A percentile compares a stretch with the other conserved stretches of the same genome.
Conservation (phyloP, 305 asterid species). For the Coffea humblotiana region DNA sequence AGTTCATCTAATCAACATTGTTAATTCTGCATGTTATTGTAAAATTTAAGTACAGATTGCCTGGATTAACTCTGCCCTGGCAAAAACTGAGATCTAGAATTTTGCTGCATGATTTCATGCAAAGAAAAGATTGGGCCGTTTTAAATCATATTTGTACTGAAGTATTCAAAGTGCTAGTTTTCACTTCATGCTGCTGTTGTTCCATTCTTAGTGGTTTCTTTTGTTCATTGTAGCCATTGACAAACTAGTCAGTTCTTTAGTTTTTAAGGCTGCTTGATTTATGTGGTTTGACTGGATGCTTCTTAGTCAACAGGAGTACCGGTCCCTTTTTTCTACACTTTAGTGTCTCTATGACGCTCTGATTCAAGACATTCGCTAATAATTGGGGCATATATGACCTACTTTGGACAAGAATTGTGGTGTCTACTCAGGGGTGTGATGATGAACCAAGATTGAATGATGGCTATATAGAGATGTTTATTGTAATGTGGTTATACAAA, state of each 20-base stretch:
- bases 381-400: not conserved
- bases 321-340: not conserved
- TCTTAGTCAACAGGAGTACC: not conserved
- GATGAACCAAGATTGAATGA: not conserved
- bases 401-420: not conserved
- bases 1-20: conserved; percentile 19
- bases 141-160: not conserved
- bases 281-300: not conserved
- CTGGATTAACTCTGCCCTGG: not conserved
- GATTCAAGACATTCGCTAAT: not conserved
- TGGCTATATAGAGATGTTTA: not conserved
- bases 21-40: not conserved
- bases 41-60: not conserved
- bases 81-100: not conserved
- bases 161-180: no score
- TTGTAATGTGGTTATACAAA: not conserved
- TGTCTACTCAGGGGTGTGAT: not conserved
- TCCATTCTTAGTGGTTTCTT: not conserved
- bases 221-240: not conserved
- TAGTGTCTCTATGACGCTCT: not conserved
- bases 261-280: not conserved
- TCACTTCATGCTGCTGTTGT: not conserved
- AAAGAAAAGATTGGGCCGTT: not conserved
- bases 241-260: not conserved
- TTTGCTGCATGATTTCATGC: not conserved